Evolutionary conservation across 331 rosid species (phyloP).

Genomic region (Quercus lobata): DNA sequence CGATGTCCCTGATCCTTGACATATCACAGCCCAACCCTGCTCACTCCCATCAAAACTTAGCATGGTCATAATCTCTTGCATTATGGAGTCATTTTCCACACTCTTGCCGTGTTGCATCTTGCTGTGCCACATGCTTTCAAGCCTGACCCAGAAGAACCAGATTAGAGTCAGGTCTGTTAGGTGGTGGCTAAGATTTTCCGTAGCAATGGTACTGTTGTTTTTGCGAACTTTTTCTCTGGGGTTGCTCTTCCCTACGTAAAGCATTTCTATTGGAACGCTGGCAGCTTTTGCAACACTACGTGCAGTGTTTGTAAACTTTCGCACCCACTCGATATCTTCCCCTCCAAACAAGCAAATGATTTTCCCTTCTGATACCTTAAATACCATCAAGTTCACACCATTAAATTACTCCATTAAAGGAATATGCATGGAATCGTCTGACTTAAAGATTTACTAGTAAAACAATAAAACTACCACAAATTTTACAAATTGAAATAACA

Average conservation of each 20-base stretch:
- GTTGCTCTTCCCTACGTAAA: slow-evolving; percentile 40
- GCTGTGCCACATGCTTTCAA: slow-evolving; percentile 77
- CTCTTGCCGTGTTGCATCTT: slow-evolving; percentile 35
- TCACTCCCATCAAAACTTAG: slow-evolving; percentile 50
- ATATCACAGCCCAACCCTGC: slow-evolving; percentile 44
- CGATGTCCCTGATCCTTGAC: no score
- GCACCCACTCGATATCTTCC: slow-evolving; percentile 35
- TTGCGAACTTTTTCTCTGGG: slow-evolving; percentile 34
- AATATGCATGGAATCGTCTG: no score
- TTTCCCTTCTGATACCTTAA: slow-evolving; percentile 44
- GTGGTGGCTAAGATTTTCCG: slow-evolving; percentile 33
- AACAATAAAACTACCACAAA: no score
- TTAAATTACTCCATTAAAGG: no score
- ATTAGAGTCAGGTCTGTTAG: slow-evolving; percentile 30
- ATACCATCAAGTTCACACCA: background rate
- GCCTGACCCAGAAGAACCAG: slow-evolving; percentile 78
- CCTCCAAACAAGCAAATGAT: slow-evolving; percentile 52
- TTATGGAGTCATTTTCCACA: slow-evolving; percentile 38
- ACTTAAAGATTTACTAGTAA: no score
- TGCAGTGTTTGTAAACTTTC: slow-evolving; percentile 34
- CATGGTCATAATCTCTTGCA: slow-evolving; percentile 52
- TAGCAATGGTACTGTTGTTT: slow-evolving; percentile 14
- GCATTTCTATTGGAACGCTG: slow-evolving; percentile 29
- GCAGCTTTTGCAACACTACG: slow-evolving; percentile 20
- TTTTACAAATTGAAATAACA: no score